A percentile compares a stretch with the other conserved stretches of the same genome.
Conservation (phyloP, 139 green algal species). For the Ettlia oleoabundans region DNA sequence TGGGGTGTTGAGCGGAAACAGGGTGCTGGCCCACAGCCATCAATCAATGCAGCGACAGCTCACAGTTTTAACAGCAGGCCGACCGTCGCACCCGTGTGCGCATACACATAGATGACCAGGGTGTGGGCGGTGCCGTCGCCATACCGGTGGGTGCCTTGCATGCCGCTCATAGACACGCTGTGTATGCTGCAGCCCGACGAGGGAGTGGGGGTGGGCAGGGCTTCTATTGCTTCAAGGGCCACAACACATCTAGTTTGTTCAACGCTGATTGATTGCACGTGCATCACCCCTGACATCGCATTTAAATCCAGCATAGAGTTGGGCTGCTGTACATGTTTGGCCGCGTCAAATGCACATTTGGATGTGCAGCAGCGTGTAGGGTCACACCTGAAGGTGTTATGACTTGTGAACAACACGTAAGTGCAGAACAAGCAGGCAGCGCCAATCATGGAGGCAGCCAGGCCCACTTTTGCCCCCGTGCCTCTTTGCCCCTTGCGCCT, state of each 20-base stretch:
- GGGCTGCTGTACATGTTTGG: no score
- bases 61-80: not conserved
- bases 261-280: no score
- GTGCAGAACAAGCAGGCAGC: not conserved
- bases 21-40: not conserved
- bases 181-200: not conserved
- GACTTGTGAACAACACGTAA: not conserved
- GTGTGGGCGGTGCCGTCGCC: conserved; percentile 35
- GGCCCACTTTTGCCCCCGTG: not conserved
- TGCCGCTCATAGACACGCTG: not conserved
- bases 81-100: conserved; percentile 40
- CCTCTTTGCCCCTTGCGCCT: conserved; percentile 2
- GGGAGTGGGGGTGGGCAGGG: not conserved
- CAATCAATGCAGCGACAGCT: not conserved
- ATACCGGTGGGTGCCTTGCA: conserved; percentile 20
- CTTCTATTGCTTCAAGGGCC: no score
- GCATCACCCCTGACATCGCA: not conserved
- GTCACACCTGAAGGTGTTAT: conserved; percentile 20
- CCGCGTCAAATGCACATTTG: not conserved
- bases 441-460: not conserved
- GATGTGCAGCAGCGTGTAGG: no score
- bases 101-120: conserved; percentile 54
- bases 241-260: no score
- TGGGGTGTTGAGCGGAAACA: not conserved
- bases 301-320: not conserved